A percentile compares a stretch with the other conserved stretches of the same genome.
Conservation (phyloP, 208 protist species). For the Trypanosoma scelopori region DNA sequence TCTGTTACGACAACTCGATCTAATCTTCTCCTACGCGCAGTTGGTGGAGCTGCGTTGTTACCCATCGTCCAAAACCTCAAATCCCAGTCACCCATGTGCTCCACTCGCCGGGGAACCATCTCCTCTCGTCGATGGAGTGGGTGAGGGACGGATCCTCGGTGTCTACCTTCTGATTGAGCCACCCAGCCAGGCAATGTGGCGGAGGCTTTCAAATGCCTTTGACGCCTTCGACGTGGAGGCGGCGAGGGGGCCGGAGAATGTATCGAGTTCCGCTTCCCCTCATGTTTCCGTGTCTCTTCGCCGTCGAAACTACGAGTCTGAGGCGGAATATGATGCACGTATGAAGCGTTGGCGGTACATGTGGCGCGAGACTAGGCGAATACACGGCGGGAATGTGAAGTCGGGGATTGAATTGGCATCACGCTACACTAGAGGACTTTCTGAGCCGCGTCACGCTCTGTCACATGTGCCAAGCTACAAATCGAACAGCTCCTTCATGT, state of each 20-base stretch:
- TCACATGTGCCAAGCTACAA: slow-evolving; percentile 27
- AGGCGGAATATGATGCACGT: slow-evolving; percentile 5
- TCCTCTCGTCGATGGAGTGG: not conserved
- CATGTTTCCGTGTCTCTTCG: not conserved
- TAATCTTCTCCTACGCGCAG: slow-evolving; percentile 25
- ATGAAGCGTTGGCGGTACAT: slow-evolving; percentile 9
- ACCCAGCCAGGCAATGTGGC: slow-evolving; percentile 20
- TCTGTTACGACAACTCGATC: slow-evolving; percentile 24
- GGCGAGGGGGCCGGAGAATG: not conserved
- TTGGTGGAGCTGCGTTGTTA: slow-evolving; percentile 32
- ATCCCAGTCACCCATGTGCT: slow-evolving; percentile 7
- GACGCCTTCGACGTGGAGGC: not conserved
- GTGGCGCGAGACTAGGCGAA: not conserved
- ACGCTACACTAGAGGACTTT: slow-evolving; percentile 1
- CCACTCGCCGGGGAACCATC: not conserved
- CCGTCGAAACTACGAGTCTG: slow-evolving; percentile 13
- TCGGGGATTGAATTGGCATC: slow-evolving; percentile 19
- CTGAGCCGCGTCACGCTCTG: slow-evolving; percentile 13
- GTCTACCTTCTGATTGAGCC: slow-evolving; percentile 33
- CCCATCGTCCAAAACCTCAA: not conserved
- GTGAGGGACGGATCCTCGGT: slow-evolving; percentile 19
- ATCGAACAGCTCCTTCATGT: slow-evolving; percentile 20
- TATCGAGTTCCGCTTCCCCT: not conserved
- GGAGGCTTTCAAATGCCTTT: slow-evolving; percentile 14
- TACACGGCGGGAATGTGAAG: not conserved